Base-by-base conservation (phyloP, 2,329 filamentous ascomycete species). In the Pseudogymnoascus sp. region DNA sequence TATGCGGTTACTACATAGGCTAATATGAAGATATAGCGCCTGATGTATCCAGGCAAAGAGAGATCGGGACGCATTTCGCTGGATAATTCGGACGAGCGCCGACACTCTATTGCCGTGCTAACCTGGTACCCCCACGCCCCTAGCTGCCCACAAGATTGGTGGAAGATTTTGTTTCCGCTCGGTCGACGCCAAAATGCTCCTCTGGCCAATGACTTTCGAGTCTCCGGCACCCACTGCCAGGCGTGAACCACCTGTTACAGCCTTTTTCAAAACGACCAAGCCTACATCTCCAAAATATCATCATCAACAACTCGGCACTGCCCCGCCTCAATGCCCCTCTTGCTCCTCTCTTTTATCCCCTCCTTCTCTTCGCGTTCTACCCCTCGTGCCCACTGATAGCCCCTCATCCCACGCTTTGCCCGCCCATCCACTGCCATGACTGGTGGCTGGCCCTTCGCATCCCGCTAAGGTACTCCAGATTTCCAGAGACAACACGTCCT, bases 221-320 rank as follows among this genome's bases (percentile, higher is more conserved):
- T 22, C 56, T 60, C 31, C 56, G 56, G 56, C 31, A 60, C 56
- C 37, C 56, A 60, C 31, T 60, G 56, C 16, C n/a, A 35, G 37
- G 14, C n/a, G n/a, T 8, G 19, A 59, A 59, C 50, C n/a, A 31
- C 10, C 10, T 43, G 40, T 22, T 24, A n/a, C 43, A 53, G 8
- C 43, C 43, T 28, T 28, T 53, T 11, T 28, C 43, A 53, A 53
- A 16, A 53, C 24, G 24, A 16, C 24, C 7, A 33, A n/a, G 43
- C 7, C 43, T 14, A 14, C 14, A 19, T 53, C 43, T 53, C 24
- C 43, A 3, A 53, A 53, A 53, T 53, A 53, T 53, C 43, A 50
- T 28, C 43, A 53, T 53, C 43, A 53, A 28, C 24, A 28, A 31
- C 43, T n/a, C 43, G 24, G 43, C 43, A 53, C 24, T 53, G 43